These are phyloP conservation scores for Herpetomonas samuelpessoai DNA, from an alignment of 208 protist species.

Conservation along the genomic window DNA sequence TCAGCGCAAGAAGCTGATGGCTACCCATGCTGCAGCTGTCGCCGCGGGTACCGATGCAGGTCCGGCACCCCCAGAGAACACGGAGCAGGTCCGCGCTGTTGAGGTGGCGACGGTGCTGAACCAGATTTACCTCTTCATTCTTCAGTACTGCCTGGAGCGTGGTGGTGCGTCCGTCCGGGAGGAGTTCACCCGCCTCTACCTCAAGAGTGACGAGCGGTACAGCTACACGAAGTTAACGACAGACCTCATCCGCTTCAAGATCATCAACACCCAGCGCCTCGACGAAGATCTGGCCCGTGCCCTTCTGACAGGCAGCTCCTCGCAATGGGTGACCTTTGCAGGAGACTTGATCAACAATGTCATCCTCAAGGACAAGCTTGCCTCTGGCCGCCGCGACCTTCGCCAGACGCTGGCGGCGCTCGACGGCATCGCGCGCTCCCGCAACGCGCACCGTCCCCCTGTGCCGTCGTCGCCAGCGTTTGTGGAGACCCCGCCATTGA, in stretches of 20 bases:
- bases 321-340: constrained; percentile 66
- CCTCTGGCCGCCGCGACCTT: constrained; percentile 49
- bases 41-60: constrained; percentile 10
- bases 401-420: constrained; percentile 72
- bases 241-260: constrained; percentile 81
- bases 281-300: constrained; percentile 85
- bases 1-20: constrained; percentile 19
- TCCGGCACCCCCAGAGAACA: constrained; percentile 18
- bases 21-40: neutral
- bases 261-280: constrained; percentile 86
- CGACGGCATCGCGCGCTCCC: constrained; percentile 53
- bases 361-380: constrained; percentile 80
- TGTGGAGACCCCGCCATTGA: constrained; percentile 49
- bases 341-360: constrained; percentile 66
- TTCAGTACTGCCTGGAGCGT: constrained; percentile 70
- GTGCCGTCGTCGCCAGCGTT: constrained; percentile 25
- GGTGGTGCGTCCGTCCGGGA: constrained; percentile 61
- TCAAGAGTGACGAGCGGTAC: constrained; percentile 62
- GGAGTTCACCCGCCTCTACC: constrained; percentile 77
- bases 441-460: constrained; percentile 16
- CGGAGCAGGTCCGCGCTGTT: constrained; percentile 17
- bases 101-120: constrained; percentile 61
- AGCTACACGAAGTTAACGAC: constrained; percentile 55
- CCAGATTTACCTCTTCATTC: constrained; percentile 77
- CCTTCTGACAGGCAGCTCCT: constrained; percentile 21